Percentiles rank a stretch among this genome's conserved stretches.
phyloP scores from a whole-genome alignment of 139 green algal genomes.

The Chlorella sp. region DNA sequence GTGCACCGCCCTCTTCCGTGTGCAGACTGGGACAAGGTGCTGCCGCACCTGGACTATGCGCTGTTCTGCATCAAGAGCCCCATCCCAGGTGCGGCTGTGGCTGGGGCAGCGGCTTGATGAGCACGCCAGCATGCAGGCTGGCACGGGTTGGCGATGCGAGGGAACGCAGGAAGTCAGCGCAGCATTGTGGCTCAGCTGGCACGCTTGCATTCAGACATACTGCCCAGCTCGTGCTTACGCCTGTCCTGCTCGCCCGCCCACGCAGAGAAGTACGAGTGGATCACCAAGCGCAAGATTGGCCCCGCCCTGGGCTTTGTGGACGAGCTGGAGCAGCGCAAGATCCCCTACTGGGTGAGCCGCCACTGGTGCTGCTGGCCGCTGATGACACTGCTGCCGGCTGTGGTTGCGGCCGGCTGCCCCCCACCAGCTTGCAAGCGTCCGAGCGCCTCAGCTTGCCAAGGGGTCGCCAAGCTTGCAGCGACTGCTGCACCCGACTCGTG shows the following conservation, averaged over 20 bases:
- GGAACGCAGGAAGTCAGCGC: background rate
- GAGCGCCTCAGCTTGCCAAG: no score
- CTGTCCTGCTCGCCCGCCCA: background rate
- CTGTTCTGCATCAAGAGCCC: constrained; percentile 75
- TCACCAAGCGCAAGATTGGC: constrained; percentile 48
- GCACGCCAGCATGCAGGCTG: background rate
- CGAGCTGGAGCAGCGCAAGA: constrained; percentile 50
- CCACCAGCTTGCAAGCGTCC: background rate
- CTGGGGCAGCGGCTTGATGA: background rate
- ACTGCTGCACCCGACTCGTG: no score
- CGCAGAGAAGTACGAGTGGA: constrained; percentile 33
- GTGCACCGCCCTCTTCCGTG: no score
- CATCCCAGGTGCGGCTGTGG: background rate
- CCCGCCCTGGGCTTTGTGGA: constrained; percentile 60
- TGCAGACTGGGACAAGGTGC: constrained; percentile 60
- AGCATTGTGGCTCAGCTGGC: background rate
- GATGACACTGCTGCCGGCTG: background rate
- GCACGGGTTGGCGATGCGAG: background rate
- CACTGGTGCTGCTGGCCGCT: background rate
- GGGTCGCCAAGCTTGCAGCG: no score
- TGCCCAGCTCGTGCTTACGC: no score
- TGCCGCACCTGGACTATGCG: constrained; percentile 72
- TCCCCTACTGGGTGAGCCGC: constrained; percentile 59
- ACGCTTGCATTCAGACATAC: background rate
- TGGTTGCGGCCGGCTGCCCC: no score